Percentiles rank a stretch among this genome's conserved stretches.
These are phyloP conservation scores for Daedalea quercina DNA, from an alignment of 768 basidiomycete species.

Conservation along the genomic window DNA sequence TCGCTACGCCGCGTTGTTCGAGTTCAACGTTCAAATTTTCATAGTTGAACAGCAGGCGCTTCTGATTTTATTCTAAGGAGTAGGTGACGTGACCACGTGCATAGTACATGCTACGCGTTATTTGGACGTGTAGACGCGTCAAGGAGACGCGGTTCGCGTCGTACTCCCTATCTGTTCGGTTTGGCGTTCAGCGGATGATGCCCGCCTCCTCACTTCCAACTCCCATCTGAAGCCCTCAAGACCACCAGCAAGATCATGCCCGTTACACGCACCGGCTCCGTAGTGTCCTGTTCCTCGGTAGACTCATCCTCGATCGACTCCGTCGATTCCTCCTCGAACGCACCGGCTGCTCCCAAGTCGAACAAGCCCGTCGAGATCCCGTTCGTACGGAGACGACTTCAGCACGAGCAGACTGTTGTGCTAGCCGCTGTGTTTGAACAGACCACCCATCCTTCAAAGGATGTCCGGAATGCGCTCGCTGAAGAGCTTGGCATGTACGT, in stretches of 20 bases:
- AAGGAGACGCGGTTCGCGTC: constrained; percentile 11
- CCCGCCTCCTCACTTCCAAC: neutral
- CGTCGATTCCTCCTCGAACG: constrained; percentile 2
- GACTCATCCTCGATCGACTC: constrained; percentile 6
- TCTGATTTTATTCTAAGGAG: neutral
- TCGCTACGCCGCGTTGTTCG: no score
- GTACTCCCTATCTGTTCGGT: neutral
- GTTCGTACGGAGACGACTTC: constrained; percentile 21
- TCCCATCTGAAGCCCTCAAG: neutral
- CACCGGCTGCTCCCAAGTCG: no score
- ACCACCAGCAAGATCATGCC: neutral
- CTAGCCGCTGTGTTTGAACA: constrained; percentile 29
- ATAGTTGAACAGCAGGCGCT: no score
- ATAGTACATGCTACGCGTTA: constrained; percentile 10
- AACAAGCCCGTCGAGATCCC: constrained; percentile 1
- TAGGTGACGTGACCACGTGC: neutral
- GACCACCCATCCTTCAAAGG: constrained; percentile 34
- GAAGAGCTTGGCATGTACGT: constrained; percentile 33
- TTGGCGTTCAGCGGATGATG: neutral
- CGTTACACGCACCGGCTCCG: neutral
- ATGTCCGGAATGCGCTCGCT: constrained; percentile 34
- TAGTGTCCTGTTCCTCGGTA: neutral
- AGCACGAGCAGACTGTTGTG: constrained; percentile 25
- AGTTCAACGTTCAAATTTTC: no score
- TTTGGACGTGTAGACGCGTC: constrained; percentile 16